These are phyloP conservation scores for Phytophthora hybrid DNA, from an alignment of 352 stramenopile species.

Conservation along the genomic window DNA sequence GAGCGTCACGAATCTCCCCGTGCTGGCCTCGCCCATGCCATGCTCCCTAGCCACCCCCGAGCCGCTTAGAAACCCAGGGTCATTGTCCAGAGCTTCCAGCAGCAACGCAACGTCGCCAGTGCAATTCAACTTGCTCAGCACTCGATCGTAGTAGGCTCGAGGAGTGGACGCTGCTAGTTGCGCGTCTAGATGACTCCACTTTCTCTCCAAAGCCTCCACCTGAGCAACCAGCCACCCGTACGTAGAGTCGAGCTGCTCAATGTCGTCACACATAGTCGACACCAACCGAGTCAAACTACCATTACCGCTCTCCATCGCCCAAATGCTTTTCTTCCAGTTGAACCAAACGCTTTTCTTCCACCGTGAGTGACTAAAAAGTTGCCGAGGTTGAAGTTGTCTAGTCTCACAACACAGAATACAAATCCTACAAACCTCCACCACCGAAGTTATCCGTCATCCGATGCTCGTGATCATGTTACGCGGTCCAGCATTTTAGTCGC, in stretches of 20 bases:
- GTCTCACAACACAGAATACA: constrained; percentile 6
- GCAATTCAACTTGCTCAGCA: constrained; percentile 8
- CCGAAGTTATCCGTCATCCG: neutral
- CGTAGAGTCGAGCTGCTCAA: neutral
- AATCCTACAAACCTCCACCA: neutral
- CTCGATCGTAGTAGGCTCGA: constrained; percentile 4
- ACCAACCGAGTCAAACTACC: neutral
- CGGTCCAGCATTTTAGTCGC: constrained; percentile 23
- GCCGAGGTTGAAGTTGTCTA: constrained; percentile 23
- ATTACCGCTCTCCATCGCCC: neutral
- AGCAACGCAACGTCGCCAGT: constrained; percentile 1
- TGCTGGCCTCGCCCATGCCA: constrained; percentile 14
- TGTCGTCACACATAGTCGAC: neutral
- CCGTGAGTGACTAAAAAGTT: constrained; percentile 6
- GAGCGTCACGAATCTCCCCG: constrained; percentile 9
- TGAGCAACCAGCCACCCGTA: neutral
- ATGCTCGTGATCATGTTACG: neutral
- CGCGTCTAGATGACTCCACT: constrained; percentile 1
- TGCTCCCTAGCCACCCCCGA: neutral
- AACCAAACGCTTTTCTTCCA: no score
- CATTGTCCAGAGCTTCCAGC: neutral
- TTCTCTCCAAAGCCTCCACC: constrained; percentile 8
- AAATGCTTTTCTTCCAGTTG: neutral
- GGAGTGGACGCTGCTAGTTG: constrained; percentile 3
- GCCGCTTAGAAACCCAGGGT: neutral